Conservation (phyloP, 2,329 filamentous ascomycete species). For the Microdochium nivale region DNA sequence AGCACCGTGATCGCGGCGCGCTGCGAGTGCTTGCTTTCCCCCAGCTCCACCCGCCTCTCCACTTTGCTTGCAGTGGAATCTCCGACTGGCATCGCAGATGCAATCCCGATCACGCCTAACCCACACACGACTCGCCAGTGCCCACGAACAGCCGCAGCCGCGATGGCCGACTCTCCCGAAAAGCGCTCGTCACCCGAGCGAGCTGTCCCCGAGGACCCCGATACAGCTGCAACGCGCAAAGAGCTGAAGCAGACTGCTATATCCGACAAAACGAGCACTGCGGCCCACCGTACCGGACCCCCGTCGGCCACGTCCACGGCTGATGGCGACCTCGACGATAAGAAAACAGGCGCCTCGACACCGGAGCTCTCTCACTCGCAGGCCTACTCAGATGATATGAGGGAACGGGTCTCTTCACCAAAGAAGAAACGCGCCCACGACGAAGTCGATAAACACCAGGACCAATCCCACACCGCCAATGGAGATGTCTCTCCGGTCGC, state of each 20-base stretch:
- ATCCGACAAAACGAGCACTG: constrained; percentile 33
- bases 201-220: constrained; percentile 42
- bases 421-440: constrained; percentile 60
- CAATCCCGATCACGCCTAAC: background rate
- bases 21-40: background rate
- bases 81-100: background rate
- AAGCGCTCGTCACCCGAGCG: constrained; percentile 17
- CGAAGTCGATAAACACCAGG: constrained; percentile 43
- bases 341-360: constrained; percentile 16
- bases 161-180: constrained; percentile 1
- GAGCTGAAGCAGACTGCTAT: constrained; percentile 58
- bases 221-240: constrained; percentile 53
- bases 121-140: background rate
- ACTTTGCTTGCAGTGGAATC: background rate
- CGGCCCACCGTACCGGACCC: constrained; percentile 12
- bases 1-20: too few species aligned
- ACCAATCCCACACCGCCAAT: constrained; percentile 23
- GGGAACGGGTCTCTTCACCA: constrained; percentile 46
- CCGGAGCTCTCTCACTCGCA: constrained; percentile 25
- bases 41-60: constrained; percentile 2
- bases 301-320: constrained; percentile 9
- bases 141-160: background rate
- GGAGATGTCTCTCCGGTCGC: constrained; percentile 31
- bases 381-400: constrained; percentile 28
- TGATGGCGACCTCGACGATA: constrained; percentile 12